These are phyloP conservation scores for Backusella tarrabulga DNA, from an alignment of 192 early-diverging fungal genomes.

Conservation along the genomic window DNA sequence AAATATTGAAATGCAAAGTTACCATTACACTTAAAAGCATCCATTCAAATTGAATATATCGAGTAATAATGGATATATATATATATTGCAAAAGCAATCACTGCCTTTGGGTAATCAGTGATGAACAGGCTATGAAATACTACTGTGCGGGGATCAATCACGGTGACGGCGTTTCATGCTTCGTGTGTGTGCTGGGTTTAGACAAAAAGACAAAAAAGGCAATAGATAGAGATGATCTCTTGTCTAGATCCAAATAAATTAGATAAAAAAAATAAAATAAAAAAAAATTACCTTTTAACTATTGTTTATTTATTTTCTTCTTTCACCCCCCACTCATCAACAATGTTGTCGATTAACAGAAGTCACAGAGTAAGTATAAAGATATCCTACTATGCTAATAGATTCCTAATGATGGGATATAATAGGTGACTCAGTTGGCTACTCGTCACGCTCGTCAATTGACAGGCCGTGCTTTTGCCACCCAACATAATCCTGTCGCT, in stretches of 20 bases:
- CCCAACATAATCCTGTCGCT: slow-evolving; percentile 29
- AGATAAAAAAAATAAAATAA: not conserved
- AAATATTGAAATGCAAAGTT: too few relatives aligned
- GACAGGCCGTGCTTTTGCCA: slow-evolving; percentile 18
- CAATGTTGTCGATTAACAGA: slow-evolving; percentile 1
- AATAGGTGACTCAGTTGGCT: slow-evolving; percentile 8
- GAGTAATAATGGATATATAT: not conserved
- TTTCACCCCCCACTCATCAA: slow-evolving; percentile 6
- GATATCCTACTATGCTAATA: not conserved
- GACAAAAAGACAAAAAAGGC: not conserved
- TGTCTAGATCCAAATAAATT: slow-evolving; percentile 6
- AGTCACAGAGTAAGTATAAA: slow-evolving; percentile 11
- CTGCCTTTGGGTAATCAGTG: not conserved
- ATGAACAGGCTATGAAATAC: not conserved
- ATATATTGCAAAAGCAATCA: not conserved
- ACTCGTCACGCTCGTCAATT: not conserved
- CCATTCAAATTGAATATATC: not conserved
- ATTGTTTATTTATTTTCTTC: slow-evolving; percentile 2
- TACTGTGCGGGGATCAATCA: not conserved
- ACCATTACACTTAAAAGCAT: too few relatives aligned
- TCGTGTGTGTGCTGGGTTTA: not conserved
- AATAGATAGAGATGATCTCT: slow-evolving; percentile 7
- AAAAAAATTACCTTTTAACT: slow-evolving; percentile 2
- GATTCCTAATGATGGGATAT: not conserved
- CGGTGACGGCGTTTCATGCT: not conserved